Evolutionary conservation across 1,284 basidiomycete species (phyloP).

Genomic region (Ceratobasidium sp.): DNA sequence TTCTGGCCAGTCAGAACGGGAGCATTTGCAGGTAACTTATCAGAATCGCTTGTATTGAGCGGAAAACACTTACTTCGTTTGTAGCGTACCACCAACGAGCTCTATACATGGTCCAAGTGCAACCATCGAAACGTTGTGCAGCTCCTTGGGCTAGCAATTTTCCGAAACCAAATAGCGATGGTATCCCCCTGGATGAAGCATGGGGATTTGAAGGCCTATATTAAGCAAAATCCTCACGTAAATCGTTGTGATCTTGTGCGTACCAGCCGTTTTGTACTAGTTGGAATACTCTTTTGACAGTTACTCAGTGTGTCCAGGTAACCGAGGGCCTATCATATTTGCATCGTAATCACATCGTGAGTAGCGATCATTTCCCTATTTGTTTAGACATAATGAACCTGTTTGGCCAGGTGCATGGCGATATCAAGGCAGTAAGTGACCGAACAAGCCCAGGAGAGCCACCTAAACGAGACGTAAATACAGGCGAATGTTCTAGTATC

Average conservation of each 20-base stretch:
- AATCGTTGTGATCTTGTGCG: background rate
- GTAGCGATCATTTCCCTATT: too few relatives aligned
- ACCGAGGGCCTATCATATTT: too few relatives aligned
- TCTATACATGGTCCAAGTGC: background rate
- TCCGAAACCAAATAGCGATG: background rate
- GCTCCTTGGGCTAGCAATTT: background rate
- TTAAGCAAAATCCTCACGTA: background rate
- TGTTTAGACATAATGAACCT: too few relatives aligned
- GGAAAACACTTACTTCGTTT: too few relatives aligned
- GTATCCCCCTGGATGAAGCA: conserved; percentile 21
- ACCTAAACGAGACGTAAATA: too few relatives aligned
- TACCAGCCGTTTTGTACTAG: background rate
- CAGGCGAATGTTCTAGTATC: too few relatives aligned
- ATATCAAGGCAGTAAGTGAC: conserved; percentile 12
- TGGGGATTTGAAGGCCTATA: background rate
- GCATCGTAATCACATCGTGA: too few relatives aligned
- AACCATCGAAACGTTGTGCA: background rate
- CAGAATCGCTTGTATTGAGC: too few relatives aligned
- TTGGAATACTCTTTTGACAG: too few relatives aligned
- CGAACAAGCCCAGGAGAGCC: background rate
- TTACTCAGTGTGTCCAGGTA: background rate
- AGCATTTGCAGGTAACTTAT: background rate
- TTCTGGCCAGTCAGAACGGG: background rate
- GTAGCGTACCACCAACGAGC: background rate
- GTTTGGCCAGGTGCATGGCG: conserved; percentile 4